phyloP scores from a whole-genome alignment of 352 stramenopile species.

The Phytophthora hybrid region DNA sequence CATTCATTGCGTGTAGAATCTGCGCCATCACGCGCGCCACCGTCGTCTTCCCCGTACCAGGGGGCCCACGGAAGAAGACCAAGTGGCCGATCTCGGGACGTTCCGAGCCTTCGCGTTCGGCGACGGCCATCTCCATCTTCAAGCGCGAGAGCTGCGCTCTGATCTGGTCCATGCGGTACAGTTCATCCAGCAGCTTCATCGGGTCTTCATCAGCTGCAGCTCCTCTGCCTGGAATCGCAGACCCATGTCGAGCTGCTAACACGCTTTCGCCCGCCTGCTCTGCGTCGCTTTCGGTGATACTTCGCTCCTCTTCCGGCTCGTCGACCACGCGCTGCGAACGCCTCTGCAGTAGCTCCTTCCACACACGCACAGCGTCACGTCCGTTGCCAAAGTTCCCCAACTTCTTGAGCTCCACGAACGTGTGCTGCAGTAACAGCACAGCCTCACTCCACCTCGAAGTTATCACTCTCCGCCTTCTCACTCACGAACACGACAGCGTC shows the following conservation, averaged over 20 bases:
- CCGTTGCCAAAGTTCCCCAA: conserved; percentile 92
- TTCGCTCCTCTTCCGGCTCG: conserved; percentile 58
- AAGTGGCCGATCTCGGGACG: conserved; percentile 82
- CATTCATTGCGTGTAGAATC: conserved; percentile 94
- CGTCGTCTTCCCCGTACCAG: conserved; percentile 92
- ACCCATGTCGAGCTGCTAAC: conserved; percentile 39
- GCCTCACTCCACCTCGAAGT: conserved; percentile 83
- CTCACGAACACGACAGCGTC: conserved; percentile 82
- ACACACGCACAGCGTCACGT: conserved; percentile 79
- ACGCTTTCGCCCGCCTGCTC: conserved; percentile 46
- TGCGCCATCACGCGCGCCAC: conserved; percentile 94
- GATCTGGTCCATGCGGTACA: conserved; percentile 77
- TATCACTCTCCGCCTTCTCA: conserved; percentile 53
- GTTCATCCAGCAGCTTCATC: conserved; percentile 54
- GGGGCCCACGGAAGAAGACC: conserved; percentile 88
- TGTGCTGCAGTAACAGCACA: conserved; percentile 54
- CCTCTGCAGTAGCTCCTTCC: conserved; percentile 56
- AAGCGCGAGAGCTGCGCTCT: conserved; percentile 59
- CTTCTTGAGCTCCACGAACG: conserved; percentile 72
- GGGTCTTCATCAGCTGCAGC: conserved; percentile 54
- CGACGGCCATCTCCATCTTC: conserved; percentile 65
- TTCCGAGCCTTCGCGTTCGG: conserved; percentile 65
- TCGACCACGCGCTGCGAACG: conserved; percentile 60
- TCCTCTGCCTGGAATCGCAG: conserved; percentile 47
- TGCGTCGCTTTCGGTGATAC: conserved; percentile 55